Evolutionary conservation across 805 yeast species (phyloP), one percentile per base, ranked within the genome.

Genomic region (Yarrowia sp.): DNA sequence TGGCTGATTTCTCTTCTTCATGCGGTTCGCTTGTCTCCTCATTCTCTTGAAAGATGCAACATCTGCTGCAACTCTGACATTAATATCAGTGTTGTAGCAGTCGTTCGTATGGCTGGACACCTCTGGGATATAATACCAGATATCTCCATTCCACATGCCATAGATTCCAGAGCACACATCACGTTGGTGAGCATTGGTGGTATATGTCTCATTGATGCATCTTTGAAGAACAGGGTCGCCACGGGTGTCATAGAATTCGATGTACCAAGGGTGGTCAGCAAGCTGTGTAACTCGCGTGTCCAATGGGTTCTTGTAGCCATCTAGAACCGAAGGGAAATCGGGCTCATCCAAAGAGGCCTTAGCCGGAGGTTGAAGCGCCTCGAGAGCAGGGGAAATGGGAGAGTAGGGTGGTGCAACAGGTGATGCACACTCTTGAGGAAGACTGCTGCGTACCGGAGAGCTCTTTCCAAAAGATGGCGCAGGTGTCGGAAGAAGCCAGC

Each of bases 401-500:
- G 58, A 51, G 9, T 24, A 51, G 3, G 58, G 42, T 1, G 58
- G 58, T 1, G 58, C 58, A 4, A 35, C 8, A 13, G 58, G 58
- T 2, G 58, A 51, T 5, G 18, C 8, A 18, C 58, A 42, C 6
- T 3, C 27, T n/a, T 31, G 27, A 32, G 22, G 14, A n/a, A 21
- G 19, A 19, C 13, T 13, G 8, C 4, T 16, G 29, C 9, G 8
- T 27, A 12, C 29, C 8, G 25, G 4, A 9, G 21, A 6, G 25
- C 19, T n/a, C 10, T 16, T 22, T 16, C 58, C 58, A 16, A 55
- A 55, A 9, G 46, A 38, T 6, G 61, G 61, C 1, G 29, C 19
- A 5, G 61, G 61, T 4, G 61, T 55, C 4, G 61, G 61, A n/a
- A 55, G 16, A 0, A 55, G 36, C 61, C 61, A 55, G 8, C 46